Conservation (phyloP, 2,329 filamentous ascomycete species). For the Scolecobasidium constrictum region DNA sequence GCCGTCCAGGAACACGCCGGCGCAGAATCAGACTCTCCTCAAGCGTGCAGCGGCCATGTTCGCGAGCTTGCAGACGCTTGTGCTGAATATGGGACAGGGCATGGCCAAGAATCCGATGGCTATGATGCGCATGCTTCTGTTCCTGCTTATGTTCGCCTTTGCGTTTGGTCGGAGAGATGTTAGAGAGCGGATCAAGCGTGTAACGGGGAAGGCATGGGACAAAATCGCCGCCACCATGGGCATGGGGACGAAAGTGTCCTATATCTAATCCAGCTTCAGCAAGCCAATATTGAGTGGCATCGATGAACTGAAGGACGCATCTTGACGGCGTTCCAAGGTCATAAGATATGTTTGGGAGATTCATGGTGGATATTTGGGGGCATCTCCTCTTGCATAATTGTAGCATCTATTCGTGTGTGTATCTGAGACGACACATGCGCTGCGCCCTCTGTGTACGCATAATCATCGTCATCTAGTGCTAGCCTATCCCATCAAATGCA, state of each 20-base stretch:
- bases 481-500: no score
- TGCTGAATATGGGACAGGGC: slow-evolving; percentile 39
- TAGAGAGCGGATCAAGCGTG: slow-evolving; percentile 59
- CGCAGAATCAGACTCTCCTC: slow-evolving; percentile 20
- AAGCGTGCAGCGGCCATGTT: slow-evolving; percentile 34
- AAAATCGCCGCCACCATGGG: slow-evolving; percentile 78
- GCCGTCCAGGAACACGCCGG: slow-evolving; percentile 17
- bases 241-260: slow-evolving; percentile 96
- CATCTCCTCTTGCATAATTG: no score
- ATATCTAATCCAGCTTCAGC: no score
- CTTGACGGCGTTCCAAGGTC: no score
- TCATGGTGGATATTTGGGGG: no score
- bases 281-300: background rate
- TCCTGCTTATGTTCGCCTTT: slow-evolving; percentile 66
- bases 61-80: slow-evolving; percentile 35
- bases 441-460: no score
- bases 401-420: no score
- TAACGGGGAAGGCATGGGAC: slow-evolving; percentile 61
- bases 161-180: slow-evolving; percentile 66
- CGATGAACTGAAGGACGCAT: background rate
- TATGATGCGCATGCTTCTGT: slow-evolving; percentile 56
- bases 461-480: no score
- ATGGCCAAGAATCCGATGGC: slow-evolving; percentile 45
- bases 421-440: no score
- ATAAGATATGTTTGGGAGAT: no score